Base-by-base conservation (phyloP, 179 eudicot species). In the Corrigiola litoralis region DNA sequence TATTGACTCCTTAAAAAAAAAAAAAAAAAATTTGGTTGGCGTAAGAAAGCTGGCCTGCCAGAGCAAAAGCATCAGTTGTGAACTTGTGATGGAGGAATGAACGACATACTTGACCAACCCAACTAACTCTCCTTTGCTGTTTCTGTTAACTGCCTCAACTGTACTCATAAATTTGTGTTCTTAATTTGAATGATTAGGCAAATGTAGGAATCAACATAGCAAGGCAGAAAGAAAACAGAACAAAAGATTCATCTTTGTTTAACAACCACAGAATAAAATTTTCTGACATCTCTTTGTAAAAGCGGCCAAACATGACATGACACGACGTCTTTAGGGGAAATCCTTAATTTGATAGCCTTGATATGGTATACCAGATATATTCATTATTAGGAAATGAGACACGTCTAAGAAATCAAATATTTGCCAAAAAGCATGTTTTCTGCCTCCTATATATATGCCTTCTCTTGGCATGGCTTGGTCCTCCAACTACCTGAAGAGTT, bases 21-120 rank as follows among this genome's bases (percentile, higher is more conserved):
- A n/a, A 2, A n/a, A 78, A 80, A 82, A 83, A 77, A 74, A 37
- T 25, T 28, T 11, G 14, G 24, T 7, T 51, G 50, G 65, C 58
- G 47, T 67, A 38, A 57, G 14, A 67, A 67, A 46, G 47, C 29
- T 46, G 45, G 47, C 21, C 2, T 24, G 56, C 56, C 71, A 57
- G 12, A 62, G 16, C 33, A 42, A 66, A 66, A 55, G 25, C 54
- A 55, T 21, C 51, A 6, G 27, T 34, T 32, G 3, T 48, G 8
- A 45, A n/a, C 8, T 45, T 1, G 4, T 5, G 8, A n/a, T 17
- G 18, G 18, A 45, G 18, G 49, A 45, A 16, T 28, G 25, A 3
- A 32, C 10, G 42, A 27, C 2, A 61, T 18, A 6, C 4, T 31
- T 9, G 6, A 47, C 55, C 20, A 8, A 46, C 55, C 41, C 55